Base-by-base conservation (phyloP, 2,329 filamentous ascomycete genomes). In the Botrytis sinoallii region DNA sequence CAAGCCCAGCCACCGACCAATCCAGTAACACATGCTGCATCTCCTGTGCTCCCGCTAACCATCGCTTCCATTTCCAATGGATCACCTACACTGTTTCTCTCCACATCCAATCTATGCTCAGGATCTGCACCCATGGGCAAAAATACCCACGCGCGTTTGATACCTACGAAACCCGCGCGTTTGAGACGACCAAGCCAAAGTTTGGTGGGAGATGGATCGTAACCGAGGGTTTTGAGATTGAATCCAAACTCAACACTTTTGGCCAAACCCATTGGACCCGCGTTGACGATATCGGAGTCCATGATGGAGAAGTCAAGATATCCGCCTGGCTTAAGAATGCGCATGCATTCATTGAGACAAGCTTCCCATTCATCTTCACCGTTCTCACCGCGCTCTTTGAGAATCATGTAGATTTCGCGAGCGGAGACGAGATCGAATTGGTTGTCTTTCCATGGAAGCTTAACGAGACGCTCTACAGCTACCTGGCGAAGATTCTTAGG, bases 381-480 rank as follows among this genome's bases (percentile, higher is more conserved):
- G 77, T 92, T 88, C 79, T 91, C 88, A 44, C 86, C 87, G 42
- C 88, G 86, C 57, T 91, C 90, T 82, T 95, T 96, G 79, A 99
- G 89, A 57, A 97, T 88, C 71, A 91, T 89, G 83, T 97, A 93
- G 66, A 99, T 88, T 73, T 95, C 93, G 52, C 95, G 92, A 1
- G 95, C 94, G 4, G 93, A 97, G 79, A 99, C 89, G 76, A 98
- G 89, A 80, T 98, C 95, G 79, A 99, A 99, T 81, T 95, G 91
- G 77, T 91, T 89, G 79, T 93, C 89, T 12, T 90, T 89, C 84
- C 98, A 99, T 0, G 96, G 96, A 2, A 99, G 88, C 74, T 89
- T 89, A 83, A 91, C 94, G 20, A 97, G 86, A 69, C 90, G 89
- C 57, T 92, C 87, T 4, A 98, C 93, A 3, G 90, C 90, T 40